A percentile compares a stretch with the other conserved stretches of the same genome.
These are phyloP conservation scores for Beauveria scarabaeidicola DNA, from an alignment of 2,329 filamentous ascomycete species.

Conservation along the genomic window DNA sequence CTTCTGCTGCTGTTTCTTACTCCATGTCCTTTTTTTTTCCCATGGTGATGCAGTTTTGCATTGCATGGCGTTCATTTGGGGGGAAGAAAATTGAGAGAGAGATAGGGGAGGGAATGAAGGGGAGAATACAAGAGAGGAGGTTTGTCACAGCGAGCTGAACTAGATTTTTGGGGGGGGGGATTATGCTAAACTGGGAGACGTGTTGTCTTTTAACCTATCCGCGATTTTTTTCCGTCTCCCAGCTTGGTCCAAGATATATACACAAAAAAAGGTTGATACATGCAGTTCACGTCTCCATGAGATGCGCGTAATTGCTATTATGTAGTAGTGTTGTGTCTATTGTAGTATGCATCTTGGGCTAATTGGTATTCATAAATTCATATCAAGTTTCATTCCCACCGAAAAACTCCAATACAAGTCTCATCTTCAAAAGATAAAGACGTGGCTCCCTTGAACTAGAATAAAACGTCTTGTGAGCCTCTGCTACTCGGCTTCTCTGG, in stretches of 20 bases:
- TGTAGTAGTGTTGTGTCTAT: background rate
- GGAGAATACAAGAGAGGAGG: too few species aligned
- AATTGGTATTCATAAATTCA: background rate
- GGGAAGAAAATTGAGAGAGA: slow-evolving; percentile 18
- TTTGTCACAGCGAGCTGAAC: background rate
- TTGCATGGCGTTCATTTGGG: slow-evolving; percentile 20
- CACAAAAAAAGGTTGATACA: slow-evolving; percentile 7
- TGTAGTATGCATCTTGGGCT: background rate
- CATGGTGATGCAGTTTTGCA: slow-evolving; percentile 15
- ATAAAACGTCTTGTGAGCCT: background rate
- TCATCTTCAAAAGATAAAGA: background rate
- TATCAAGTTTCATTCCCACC: background rate
- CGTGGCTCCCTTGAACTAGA: too few species aligned
- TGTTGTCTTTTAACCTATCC: background rate
- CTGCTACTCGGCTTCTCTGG: slow-evolving; percentile 26
- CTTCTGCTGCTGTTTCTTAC: background rate
- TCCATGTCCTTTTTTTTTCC: background rate
- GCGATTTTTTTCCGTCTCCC: background rate
- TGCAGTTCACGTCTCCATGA: background rate
- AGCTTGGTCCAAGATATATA: slow-evolving; percentile 3
- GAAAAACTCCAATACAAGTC: background rate
- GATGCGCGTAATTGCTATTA: background rate
- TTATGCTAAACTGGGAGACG: background rate
- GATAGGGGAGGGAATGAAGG: background rate
- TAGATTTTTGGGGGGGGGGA: slow-evolving; percentile 10